Evolutionary conservation across 1,284 basidiomycete genomes (phyloP), one percentile per base, ranked within the genome.

Genomic region (Gastroboletus turbinatus): DNA sequence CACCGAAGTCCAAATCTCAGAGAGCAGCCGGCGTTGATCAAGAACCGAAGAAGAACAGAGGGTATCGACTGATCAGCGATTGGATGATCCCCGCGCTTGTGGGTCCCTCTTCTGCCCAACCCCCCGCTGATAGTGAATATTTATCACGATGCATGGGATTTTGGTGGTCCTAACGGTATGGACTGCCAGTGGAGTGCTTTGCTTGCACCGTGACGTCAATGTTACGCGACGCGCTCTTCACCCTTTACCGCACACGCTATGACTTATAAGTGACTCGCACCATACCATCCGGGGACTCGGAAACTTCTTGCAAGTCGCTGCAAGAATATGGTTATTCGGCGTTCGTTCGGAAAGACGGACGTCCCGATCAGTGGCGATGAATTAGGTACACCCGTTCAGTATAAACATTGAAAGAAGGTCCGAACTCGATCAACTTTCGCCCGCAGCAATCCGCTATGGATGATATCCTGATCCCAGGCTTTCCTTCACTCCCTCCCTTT

Each of bases 401-500:
- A 38, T n/a, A n/a, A 38, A 5, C n/a, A n/a, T 36, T 16, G 17
- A 4, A n/a, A 30, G 30, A 16, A 16, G 3, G 16, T 33, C 32
- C 16, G 6, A 5, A 33, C 19, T 39, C 5, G n/a, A 21, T 25
- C 23, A 19, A 21, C 11, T 47, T 30, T 11, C 30, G 11, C 32
- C 25, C 29, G 9, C 25, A 48, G 6, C 23, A 14, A 17, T 32
- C 17, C 42, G 42, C 21, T n/a, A 63, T 66, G 61, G 43, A 54
- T 5, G 46, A 63, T 6, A 14, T 42, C 19, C 27, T 60, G 3
- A 13, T 16, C 10, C 8, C 39, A 4, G 39, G 55, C 10, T n/a
- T 56, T 23, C 52, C 57, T 25, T 23, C 33, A 0, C 17, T 88
- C 57, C 86, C 90, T 17, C 70, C 68, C 45, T 76, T 84, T 66